Conservation (phyloP, 2,329 filamentous ascomycete genomes). For the Stagonosporopsis tanaceti region DNA sequence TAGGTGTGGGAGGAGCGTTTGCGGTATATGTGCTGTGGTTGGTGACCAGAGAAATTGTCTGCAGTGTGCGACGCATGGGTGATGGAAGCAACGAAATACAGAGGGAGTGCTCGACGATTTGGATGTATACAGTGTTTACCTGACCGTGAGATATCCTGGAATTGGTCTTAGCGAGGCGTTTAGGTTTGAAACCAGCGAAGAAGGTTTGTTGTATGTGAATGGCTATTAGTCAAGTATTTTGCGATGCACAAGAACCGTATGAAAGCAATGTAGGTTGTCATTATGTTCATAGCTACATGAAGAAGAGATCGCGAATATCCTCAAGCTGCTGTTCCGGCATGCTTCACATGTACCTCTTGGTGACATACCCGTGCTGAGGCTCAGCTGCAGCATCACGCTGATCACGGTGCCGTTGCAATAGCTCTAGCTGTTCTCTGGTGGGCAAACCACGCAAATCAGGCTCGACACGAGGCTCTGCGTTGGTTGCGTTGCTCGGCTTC, state of each 20-base stretch:
- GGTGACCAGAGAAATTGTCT: conserved; percentile 51
- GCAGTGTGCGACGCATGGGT: conserved; percentile 46
- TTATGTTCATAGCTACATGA: neutral
- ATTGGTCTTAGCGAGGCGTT: conserved; percentile 22
- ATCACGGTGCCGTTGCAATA: conserved; percentile 25
- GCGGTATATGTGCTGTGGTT: conserved; percentile 53
- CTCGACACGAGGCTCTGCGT: neutral
- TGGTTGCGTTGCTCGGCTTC: neutral
- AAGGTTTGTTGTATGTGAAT: neutral
- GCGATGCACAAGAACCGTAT: neutral
- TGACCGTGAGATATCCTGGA: conserved; percentile 9
- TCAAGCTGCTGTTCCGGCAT: neutral
- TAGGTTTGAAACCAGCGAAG: neutral
- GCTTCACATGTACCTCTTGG: conserved; percentile 17
- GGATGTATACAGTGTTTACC: neutral
- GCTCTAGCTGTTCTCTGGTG: neutral
- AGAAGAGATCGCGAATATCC: neutral
- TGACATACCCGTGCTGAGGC: neutral
- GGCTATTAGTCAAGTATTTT: neutral
- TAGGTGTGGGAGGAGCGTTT: conserved; percentile 52
- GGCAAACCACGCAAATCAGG: neutral
- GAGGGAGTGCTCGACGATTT: neutral
- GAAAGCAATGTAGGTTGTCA: neutral
- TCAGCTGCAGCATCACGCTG: conserved; percentile 37
- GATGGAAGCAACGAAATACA: neutral